A percentile compares a stretch with the other conserved stretches of the same genome.
phyloP scores from a whole-genome alignment of 2,329 filamentous ascomycete species.

The Pseudogymnoascus sp. region DNA sequence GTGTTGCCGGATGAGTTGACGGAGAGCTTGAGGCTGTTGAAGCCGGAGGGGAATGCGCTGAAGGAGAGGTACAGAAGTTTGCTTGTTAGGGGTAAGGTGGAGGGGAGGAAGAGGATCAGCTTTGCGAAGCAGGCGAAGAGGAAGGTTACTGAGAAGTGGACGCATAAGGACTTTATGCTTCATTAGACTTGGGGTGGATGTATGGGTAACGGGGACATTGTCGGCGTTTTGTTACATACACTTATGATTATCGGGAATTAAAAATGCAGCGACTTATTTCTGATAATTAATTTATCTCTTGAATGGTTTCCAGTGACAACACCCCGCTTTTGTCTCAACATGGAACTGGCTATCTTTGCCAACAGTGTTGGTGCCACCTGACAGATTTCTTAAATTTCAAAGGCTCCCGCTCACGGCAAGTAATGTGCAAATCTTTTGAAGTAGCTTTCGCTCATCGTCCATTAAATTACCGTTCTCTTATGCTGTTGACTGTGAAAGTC shows the following conservation, averaged over 20 bases:
- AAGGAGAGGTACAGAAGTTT: constrained; percentile 88
- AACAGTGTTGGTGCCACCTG: constrained; percentile 1
- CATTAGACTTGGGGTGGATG: constrained; percentile 21
- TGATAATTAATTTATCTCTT: neutral
- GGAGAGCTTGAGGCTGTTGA: constrained; percentile 72
- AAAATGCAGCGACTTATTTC: constrained; percentile 11
- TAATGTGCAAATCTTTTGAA: neutral
- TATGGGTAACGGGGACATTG: neutral
- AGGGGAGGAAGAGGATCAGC: constrained; percentile 69
- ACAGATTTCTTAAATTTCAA: neutral
- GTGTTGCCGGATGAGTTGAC: constrained; percentile 78
- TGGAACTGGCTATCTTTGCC: neutral
- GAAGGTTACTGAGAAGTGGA: constrained; percentile 91
- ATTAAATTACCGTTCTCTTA: constrained; percentile 9
- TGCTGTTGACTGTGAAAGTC: constrained; percentile 6
- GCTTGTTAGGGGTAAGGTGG: constrained; percentile 81
- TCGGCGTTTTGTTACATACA: constrained; percentile 2
- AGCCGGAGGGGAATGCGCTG: constrained; percentile 92
- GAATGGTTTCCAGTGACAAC: neutral
- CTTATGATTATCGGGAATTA: constrained; percentile 9
- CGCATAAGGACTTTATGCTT: constrained; percentile 79
- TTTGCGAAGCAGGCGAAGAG: constrained; percentile 78
- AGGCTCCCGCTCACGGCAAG: neutral
- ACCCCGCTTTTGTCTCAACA: neutral
- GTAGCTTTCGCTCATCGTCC: neutral